Evolutionary conservation across 495 filamentous ascomycete genomes (phyloP).

Genomic region (Penicillium goetzii): DNA sequence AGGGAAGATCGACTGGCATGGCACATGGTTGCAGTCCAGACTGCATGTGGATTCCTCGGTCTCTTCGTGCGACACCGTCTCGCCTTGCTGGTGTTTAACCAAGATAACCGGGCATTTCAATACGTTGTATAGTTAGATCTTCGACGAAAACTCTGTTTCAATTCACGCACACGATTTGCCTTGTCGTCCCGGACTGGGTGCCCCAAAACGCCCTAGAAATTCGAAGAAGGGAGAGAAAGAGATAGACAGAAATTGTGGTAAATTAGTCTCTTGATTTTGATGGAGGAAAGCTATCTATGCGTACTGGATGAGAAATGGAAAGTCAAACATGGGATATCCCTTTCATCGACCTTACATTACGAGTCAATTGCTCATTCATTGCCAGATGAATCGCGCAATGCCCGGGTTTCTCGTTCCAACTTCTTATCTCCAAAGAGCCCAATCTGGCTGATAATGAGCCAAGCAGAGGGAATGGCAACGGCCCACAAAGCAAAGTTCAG

Average conservation of each 20-base stretch:
- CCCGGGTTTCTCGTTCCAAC: conserved; percentile 35
- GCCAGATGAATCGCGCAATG: conserved; percentile 19
- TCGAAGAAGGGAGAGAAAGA: background rate
- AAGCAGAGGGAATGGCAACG: conserved; percentile 58
- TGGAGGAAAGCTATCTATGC: background rate
- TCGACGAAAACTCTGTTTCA: background rate
- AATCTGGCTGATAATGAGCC: conserved; percentile 59
- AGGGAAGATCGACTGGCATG: conserved; percentile 80
- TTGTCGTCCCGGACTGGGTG: background rate
- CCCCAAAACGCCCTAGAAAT: background rate
- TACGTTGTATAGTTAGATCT: conserved; percentile 27
- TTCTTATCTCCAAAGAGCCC: conserved; percentile 47
- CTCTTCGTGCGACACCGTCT: conserved; percentile 83
- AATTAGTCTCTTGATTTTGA: background rate
- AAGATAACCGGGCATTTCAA: conserved; percentile 68
- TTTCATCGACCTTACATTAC: background rate
- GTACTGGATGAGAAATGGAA: background rate
- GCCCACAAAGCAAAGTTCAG: conserved; percentile 67
- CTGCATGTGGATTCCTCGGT: conserved; percentile 72
- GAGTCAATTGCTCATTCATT: conserved; percentile 7
- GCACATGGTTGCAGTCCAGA: conserved; percentile 76
- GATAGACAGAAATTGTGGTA: background rate
- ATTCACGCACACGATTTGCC: background rate
- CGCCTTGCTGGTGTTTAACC: conserved; percentile 80
- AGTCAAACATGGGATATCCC: background rate